Base-by-base conservation (phyloP, 768 basidiomycete genomes). In the Mycena indigotica region DNA sequence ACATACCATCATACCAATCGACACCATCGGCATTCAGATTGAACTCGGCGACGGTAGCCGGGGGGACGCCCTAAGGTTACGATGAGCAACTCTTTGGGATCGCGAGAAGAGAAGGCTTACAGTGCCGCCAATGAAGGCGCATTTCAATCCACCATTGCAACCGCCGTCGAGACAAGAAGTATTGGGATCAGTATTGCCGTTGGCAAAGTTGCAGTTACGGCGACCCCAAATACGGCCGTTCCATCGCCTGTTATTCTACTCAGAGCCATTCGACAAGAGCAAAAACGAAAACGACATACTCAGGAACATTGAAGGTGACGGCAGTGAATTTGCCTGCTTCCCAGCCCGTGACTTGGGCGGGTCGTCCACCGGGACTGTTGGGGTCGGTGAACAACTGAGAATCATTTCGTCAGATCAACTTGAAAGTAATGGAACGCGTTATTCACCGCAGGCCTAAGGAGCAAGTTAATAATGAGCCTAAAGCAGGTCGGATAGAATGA, bases 221-320 rank as follows among this genome's bases (percentile, higher is more conserved):
- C 77, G 76, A 55, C 67, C 79, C 82, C 80, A 83, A 54, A 83
- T 77, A 45, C 82, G 73, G 10, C 79, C 82, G 1, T 59, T 46
- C 56, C 41, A 44, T 51, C n/a, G n/a, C n/a, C n/a, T n/a, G n/a
- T n/a, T n/a, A 35, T 17, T 8, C 32, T 35, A 35, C 17, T 17
- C 32, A 35, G 17, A 17, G 32, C 17, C 32, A 35, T 35, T 35
- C 15, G 41, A 19, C 15, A 23, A 44, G 35, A 23, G 41, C n/a
- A 23, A 5, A 19, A 44, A 23, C 41, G 41, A 44, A 12, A 21
- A 35, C 41, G 41, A 44, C 41, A 21, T 21, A 44, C 41, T 5
- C 6, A 44, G 41, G 41, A 44, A 44, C 41, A 21, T 44, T 21
- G 41, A 44, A 44, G 6, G 41, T 16, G n/a, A 44, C 41, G 8